Evolutionary conservation across 768 basidiomycete genomes (phyloP).

Genomic region (Suillus discolor): DNA sequence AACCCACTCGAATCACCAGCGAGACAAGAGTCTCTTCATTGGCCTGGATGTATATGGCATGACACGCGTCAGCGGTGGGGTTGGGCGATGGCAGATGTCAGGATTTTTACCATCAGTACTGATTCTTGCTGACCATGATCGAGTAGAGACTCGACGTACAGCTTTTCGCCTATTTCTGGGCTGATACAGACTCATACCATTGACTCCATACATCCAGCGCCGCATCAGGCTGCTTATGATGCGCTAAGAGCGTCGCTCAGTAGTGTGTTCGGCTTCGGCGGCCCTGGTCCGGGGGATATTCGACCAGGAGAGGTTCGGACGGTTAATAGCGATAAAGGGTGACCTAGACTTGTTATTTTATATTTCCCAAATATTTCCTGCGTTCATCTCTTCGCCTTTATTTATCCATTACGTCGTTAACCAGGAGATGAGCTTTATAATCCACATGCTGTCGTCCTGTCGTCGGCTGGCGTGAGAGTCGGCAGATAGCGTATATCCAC

Average conservation of each 20-base stretch:
- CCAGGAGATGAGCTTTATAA: neutral
- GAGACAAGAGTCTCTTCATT: constrained; percentile 63
- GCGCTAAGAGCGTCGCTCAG: constrained; percentile 46
- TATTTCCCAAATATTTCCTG: too few species aligned
- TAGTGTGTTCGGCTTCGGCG: constrained; percentile 25
- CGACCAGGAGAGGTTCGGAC: constrained; percentile 17
- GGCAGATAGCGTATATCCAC: neutral
- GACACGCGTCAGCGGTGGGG: constrained; percentile 62
- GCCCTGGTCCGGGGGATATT: constrained; percentile 16
- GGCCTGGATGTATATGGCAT: constrained; percentile 57
- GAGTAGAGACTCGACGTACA: constrained; percentile 68
- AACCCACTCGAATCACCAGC: constrained; percentile 18
- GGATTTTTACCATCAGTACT: constrained; percentile 28
- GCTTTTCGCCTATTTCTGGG: constrained; percentile 68
- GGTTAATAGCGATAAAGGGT: constrained; percentile 9
- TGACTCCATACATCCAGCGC: constrained; percentile 78
- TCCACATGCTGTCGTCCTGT: neutral
- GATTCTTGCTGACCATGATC: neutral
- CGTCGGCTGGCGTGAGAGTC: neutral
- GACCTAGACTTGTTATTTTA: neutral
- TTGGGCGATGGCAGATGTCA: constrained; percentile 75
- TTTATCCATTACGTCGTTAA: neutral
- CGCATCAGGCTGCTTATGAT: constrained; percentile 71
- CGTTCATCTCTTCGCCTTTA: neutral
- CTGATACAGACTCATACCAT: constrained; percentile 65